Base-by-base conservation (phyloP, 257 asterid species). In the Primulina huaijiensis region DNA sequence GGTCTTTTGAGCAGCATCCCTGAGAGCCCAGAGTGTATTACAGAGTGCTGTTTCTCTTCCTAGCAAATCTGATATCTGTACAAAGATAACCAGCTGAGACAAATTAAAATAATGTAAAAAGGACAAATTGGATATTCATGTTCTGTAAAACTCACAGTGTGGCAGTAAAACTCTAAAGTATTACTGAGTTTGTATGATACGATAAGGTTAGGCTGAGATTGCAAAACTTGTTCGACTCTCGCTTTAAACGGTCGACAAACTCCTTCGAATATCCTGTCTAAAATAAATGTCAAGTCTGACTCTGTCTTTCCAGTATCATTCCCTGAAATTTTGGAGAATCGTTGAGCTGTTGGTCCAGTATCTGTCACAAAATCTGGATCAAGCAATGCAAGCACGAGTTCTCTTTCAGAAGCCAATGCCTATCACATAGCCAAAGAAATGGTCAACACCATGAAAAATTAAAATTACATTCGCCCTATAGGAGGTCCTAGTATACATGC, bases 321-420 rank as follows among this genome's bases (percentile, higher is more conserved):
- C 50, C 83, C 94, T 19, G 82, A 37, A 37, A 72, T 78, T 71
- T 77, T 86, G 75, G 87, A 83, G 70, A 80, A 78, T 81, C 79
- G 78, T 25, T 77, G 86, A 79, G 90, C 84, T 82, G 84, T 81
- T 64, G 92, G 79, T 76, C 96, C 95, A 71, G 88, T 78, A 76
- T 89, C 96, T 72, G 79, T 77, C 64, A 60, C 74, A 33, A 90
- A 85, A 87, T 93, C 97, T 8, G 97, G 97, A 80, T 91, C 90
- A 50, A 94, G 97, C 83, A 94, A 77, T 72, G 96, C 90, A 74
- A 89, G 86, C 55, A 89, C 99, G 73, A 94, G 96, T 83, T 94
- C 99, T 83, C 95, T 91, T 86, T 94, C 99, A 82, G 99, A 91
- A 14, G 97, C 97, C 88, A 94, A 79, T 66, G 97, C 99, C 99